Conservation (phyloP, 1,139 yeast genomes). For the Hyphopichia burtonii region DNA sequence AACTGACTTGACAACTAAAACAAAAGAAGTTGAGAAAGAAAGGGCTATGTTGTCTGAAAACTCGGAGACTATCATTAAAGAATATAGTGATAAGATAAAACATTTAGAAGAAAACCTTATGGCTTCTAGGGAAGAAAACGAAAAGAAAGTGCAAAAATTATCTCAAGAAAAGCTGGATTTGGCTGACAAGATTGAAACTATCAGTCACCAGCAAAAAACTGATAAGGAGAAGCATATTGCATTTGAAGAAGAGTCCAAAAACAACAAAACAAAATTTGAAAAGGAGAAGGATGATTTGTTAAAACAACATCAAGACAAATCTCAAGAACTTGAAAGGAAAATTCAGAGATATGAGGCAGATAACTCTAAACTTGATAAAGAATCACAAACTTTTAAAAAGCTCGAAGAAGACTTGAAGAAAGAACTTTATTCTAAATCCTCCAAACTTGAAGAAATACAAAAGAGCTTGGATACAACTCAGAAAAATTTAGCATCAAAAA, state of each 20-base stretch:
- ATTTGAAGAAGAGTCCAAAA: not conserved
- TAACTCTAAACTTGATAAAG: slow-evolving; percentile 2
- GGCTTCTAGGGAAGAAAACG: slow-evolving; percentile 11
- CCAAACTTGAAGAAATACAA: too few relatives aligned
- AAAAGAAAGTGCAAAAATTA: slow-evolving; percentile 7
- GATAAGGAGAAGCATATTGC: not conserved
- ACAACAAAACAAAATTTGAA: not conserved
- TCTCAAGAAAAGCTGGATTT: slow-evolving; percentile 7
- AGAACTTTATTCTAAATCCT: too few relatives aligned
- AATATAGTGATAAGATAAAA: slow-evolving; percentile 48
- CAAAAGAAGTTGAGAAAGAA: slow-evolving; percentile 49
- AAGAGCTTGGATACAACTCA: too few relatives aligned
- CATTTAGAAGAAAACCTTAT: slow-evolving; percentile 18
- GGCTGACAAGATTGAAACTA: not conserved
- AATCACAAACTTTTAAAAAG: not conserved
- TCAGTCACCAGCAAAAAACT: not conserved
- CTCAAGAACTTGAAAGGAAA: slow-evolving; percentile 4
- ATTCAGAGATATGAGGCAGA: not conserved
- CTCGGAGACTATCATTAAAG: slow-evolving; percentile 49
- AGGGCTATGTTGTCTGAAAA: slow-evolving; percentile 45
- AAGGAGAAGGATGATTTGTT: slow-evolving; percentile 5
- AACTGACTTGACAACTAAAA: slow-evolving; percentile 27
- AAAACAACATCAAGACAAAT: slow-evolving; percentile 2
- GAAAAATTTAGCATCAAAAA: not conserved
- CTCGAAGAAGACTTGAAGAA: not conserved